A percentile compares a stretch with the other conserved stretches of the same genome.
phyloP scores from a whole-genome alignment of 352 stramenopile genomes.

The Albugo laibachii region DNA sequence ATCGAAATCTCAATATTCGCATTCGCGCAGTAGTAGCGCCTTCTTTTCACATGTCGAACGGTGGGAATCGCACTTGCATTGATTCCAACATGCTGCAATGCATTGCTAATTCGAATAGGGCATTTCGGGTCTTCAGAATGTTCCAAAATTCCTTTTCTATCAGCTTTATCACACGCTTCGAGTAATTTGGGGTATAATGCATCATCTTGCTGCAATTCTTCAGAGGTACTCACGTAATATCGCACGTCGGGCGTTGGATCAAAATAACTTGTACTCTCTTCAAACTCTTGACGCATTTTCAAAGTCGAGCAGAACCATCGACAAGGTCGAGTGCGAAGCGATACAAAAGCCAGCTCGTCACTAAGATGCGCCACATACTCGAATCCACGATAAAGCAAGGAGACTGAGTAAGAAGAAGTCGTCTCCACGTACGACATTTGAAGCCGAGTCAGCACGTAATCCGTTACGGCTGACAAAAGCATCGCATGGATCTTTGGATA shows the following conservation, averaged over 20 bases:
- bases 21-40: constrained; percentile 19
- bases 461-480: neutral
- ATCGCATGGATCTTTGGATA: constrained; percentile 40
- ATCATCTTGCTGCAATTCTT: constrained; percentile 30
- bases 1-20: constrained; percentile 19
- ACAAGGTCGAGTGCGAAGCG: constrained; percentile 31
- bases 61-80: constrained; percentile 20
- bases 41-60: constrained; percentile 28
- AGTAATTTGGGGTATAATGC: constrained; percentile 16
- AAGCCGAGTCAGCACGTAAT: constrained; percentile 17
- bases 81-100: constrained; percentile 23
- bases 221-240: constrained; percentile 54
- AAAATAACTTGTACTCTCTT: constrained; percentile 32
- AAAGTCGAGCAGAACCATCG: constrained; percentile 62
- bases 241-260: constrained; percentile 48
- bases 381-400: constrained; percentile 29
- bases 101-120: constrained; percentile 27
- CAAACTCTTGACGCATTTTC: constrained; percentile 65
- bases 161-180: constrained; percentile 13
- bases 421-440: constrained; percentile 21
- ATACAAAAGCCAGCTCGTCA: constrained; percentile 28
- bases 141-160: constrained; percentile 32
- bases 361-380: constrained; percentile 50
- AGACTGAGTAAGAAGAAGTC: constrained; percentile 35
- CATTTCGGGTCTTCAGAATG: constrained; percentile 18